A percentile compares a stretch with the other conserved stretches of the same genome.
These are phyloP conservation scores for Limtongozyma cylindracea DNA, from an alignment of 805 yeast species.

Conservation along the genomic window DNA sequence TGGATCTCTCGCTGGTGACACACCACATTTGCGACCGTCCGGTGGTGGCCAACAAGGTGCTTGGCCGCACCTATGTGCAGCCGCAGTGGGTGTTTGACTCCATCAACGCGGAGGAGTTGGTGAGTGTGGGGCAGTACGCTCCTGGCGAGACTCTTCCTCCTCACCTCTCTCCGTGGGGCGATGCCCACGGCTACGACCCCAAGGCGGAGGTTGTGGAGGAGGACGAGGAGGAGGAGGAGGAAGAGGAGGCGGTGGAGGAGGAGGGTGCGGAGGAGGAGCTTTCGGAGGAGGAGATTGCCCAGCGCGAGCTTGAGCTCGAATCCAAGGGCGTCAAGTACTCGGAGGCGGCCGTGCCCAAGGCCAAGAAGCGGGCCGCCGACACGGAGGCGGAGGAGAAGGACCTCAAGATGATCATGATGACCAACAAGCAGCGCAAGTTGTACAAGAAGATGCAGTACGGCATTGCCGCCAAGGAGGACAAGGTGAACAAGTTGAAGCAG, in stretches of 20 bases:
- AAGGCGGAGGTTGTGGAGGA: conserved; percentile 17
- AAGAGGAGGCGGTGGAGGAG: conserved; percentile 27
- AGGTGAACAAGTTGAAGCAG: conserved; percentile 54
- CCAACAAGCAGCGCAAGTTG: conserved; percentile 81
- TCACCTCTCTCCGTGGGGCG: conserved; percentile 98
- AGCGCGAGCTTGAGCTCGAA: conserved; percentile 50
- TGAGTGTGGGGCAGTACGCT: conserved; percentile 61
- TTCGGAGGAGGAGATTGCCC: conserved; percentile 30
- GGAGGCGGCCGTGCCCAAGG: conserved; percentile 17
- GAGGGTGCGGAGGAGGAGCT: conserved; percentile 17
- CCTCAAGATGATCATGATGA: conserved; percentile 90
- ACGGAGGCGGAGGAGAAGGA: conserved; percentile 91
- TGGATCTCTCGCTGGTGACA: conserved; percentile 48
- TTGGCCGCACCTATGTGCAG: conserved; percentile 84
- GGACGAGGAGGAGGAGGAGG: conserved; percentile 17
- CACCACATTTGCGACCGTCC: conserved; percentile 95
- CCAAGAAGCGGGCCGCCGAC: conserved; percentile 20
- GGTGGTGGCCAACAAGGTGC: conserved; percentile 42
- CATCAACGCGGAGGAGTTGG: conserved; percentile 49
- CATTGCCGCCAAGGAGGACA: conserved; percentile 64
- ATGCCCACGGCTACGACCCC: conserved; percentile 77
- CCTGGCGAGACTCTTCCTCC: conserved; percentile 95
- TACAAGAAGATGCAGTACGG: conserved; percentile 93
- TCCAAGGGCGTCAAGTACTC: conserved; percentile 68
- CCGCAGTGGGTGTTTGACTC: conserved; percentile 97